A percentile compares a stretch with the other conserved stretches of the same genome.
Evolutionary conservation across 2,329 filamentous ascomycete species (phyloP).

Genomic region (Madurella mycetomatis): DNA sequence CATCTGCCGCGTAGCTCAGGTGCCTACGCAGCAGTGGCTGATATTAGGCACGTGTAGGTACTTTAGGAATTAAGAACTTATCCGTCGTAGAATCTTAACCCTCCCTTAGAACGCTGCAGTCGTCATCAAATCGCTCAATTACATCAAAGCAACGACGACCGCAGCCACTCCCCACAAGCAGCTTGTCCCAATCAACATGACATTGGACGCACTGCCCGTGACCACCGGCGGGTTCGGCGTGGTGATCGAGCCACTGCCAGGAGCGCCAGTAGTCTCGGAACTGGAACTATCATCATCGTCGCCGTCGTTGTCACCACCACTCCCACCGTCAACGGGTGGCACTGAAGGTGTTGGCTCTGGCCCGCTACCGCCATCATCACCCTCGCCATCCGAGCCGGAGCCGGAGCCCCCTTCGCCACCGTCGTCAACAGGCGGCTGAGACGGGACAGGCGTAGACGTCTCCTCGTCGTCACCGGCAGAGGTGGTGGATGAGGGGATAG

Average conservation of each 20-base stretch:
- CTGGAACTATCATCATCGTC: neutral
- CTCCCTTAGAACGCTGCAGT: too few species aligned
- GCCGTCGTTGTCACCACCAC: too few species aligned
- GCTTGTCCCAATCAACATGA: neutral
- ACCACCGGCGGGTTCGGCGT: neutral
- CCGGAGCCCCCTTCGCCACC: neutral
- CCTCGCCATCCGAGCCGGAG: neutral
- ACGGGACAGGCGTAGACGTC: neutral
- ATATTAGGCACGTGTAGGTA: too few species aligned
- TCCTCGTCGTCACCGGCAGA: neutral
- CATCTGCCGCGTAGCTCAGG: too few species aligned
- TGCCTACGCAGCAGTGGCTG: too few species aligned
- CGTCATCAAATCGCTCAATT: too few species aligned
- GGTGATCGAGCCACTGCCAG: neutral
- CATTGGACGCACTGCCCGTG: neutral
- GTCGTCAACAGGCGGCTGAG: neutral
- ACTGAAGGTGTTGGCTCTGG: neutral
- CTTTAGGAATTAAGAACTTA: too few species aligned
- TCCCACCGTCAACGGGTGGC: neutral
- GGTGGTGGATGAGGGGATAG: too few species aligned
- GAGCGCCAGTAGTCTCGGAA: neutral
- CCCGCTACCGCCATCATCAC: neutral
- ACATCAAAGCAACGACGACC: neutral
- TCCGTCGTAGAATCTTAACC: too few species aligned
- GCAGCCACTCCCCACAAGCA: neutral